phyloP scores from a whole-genome alignment of 768 basidiomycete species.

The Auricularia heimuer region DNA sequence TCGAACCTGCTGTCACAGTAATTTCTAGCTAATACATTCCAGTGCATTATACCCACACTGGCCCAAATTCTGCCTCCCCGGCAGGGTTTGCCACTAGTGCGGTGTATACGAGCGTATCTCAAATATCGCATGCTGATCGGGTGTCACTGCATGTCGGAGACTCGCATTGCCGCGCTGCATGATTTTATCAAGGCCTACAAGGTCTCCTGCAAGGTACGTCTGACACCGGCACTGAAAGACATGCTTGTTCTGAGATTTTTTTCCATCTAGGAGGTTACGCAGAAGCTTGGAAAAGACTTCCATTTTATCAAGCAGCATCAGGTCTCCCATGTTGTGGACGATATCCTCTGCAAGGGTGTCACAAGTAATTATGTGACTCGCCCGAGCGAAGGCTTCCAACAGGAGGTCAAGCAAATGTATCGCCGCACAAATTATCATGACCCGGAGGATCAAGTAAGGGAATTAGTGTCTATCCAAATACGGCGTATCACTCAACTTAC shows the following conservation, averaged over 20 bases:
- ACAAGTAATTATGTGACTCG: slow-evolving; percentile 21
- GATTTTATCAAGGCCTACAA: background rate
- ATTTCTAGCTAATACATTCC: too few relatives aligned
- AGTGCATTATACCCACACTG: too few relatives aligned
- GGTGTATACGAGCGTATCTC: too few relatives aligned
- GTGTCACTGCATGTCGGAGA: too few relatives aligned
- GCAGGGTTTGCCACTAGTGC: too few relatives aligned
- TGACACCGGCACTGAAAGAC: slow-evolving; percentile 6
- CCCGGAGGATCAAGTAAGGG: slow-evolving; percentile 20
- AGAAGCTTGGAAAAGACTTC: slow-evolving; percentile 17
- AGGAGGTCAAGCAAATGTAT: slow-evolving; percentile 21
- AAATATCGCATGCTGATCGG: too few relatives aligned
- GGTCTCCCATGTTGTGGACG: slow-evolving; percentile 15
- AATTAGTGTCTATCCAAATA: background rate
- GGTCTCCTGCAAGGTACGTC: background rate
- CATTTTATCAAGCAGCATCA: slow-evolving; percentile 24
- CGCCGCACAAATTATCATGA: slow-evolving; percentile 21
- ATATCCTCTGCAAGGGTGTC: slow-evolving; percentile 20
- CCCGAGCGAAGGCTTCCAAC: slow-evolving; percentile 23
- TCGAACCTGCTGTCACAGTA: too few relatives aligned
- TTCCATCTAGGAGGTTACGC: slow-evolving; percentile 13
- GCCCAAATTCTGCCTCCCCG: too few relatives aligned
- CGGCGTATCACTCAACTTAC: background rate
- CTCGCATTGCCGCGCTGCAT: too few relatives aligned
- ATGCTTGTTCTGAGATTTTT: slow-evolving; percentile 4